Percentiles rank a stretch among this genome's conserved stretches.
Conservation (phyloP, 495 filamentous ascomycete species). For the Penicillium taxi region DNA sequence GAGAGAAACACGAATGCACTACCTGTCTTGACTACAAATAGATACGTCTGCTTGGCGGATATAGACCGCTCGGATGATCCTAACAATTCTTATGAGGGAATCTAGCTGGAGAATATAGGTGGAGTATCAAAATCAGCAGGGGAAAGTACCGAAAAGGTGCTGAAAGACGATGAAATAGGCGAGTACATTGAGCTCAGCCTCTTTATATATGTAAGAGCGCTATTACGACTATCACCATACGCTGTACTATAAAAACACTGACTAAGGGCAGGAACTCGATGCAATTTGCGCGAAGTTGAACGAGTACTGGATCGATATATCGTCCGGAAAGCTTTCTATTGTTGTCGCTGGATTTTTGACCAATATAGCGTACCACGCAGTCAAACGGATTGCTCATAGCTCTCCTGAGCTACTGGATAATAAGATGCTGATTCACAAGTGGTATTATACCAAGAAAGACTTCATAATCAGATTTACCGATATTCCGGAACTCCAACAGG, state of each 20-base stretch:
- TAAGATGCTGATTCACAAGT: not conserved
- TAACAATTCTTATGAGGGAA: not conserved
- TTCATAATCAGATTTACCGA: not conserved
- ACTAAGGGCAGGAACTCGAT: not conserved
- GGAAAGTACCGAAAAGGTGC: not conserved
- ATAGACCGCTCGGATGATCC: not conserved
- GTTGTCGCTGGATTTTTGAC: slow-evolving; percentile 1
- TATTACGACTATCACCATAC: not conserved
- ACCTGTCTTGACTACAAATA: not conserved
- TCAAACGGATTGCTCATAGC: not conserved
- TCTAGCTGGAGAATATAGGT: not conserved
- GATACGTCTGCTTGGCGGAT: not conserved
- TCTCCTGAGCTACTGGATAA: not conserved
- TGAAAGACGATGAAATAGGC: not conserved
- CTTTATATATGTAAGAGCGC: not conserved
- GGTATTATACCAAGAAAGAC: not conserved
- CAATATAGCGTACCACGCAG: not conserved
- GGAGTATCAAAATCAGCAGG: not conserved
- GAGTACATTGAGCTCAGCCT: slow-evolving; percentile 1
- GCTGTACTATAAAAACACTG: not conserved
- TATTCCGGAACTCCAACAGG: not conserved
- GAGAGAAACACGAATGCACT: not conserved
- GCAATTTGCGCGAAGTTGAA: not conserved
- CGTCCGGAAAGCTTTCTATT: not conserved
- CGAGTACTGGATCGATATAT: not conserved